Conservation (phyloP, 495 filamentous ascomycete genomes). For the Niebla homalea region DNA sequence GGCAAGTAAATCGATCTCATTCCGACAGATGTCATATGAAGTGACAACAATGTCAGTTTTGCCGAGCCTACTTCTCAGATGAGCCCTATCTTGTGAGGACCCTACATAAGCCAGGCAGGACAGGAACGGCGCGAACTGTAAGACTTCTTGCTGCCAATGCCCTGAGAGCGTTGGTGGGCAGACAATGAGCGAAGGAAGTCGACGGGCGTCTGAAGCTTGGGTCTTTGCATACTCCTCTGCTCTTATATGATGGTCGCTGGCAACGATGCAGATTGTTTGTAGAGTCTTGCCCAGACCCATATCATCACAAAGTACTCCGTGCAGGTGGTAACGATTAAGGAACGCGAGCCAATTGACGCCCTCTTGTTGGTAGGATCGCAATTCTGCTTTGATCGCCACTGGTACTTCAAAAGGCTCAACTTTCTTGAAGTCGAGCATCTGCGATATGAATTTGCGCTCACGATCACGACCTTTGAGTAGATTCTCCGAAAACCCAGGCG, state of each 20-base stretch:
- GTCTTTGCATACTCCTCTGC: constrained; percentile 80
- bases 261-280: constrained; percentile 94
- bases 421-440: constrained; percentile 91
- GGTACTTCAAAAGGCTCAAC: constrained; percentile 88
- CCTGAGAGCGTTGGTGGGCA: constrained; percentile 96
- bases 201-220: constrained; percentile 56
- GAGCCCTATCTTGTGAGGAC: constrained; percentile 62
- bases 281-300: constrained; percentile 98
- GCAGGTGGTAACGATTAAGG: constrained; percentile 92
- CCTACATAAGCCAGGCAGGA: constrained; percentile 81
- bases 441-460: constrained; percentile 89
- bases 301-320: constrained; percentile 96
- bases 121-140: constrained; percentile 87
- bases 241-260: constrained; percentile 88
- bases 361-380: constrained; percentile 94
- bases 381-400: constrained; percentile 89
- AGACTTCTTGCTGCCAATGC: constrained; percentile 97
- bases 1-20: constrained; percentile 74
- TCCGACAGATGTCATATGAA: constrained; percentile 93
- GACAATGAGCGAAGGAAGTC: constrained; percentile 81
- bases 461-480: constrained; percentile 79
- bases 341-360: constrained; percentile 98
- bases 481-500: constrained; percentile 78
- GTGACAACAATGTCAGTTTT: constrained; percentile 87
- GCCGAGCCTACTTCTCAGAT: constrained; percentile 50